A percentile compares a stretch with the other conserved stretches of the same genome.
These are phyloP conservation scores for Thymus quinquecostatus DNA, from an alignment of 257 asterid genomes.

Conservation along the genomic window DNA sequence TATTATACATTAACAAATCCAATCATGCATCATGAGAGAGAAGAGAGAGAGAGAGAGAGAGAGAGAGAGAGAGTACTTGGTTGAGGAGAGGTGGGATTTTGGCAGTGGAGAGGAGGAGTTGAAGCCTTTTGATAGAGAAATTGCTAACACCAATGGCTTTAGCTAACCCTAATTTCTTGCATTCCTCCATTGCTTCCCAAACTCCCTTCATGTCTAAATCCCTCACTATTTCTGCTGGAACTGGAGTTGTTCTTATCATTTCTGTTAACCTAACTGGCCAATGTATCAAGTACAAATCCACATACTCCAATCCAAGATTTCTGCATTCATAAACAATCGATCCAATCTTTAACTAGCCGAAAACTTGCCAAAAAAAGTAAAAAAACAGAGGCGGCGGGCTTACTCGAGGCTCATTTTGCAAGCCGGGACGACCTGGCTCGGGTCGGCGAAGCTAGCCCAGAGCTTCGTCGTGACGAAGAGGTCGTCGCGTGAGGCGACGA, in stretches of 20 bases:
- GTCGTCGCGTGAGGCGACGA: slow-evolving; percentile 52
- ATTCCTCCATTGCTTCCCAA: slow-evolving; percentile 78
- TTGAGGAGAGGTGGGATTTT: slow-evolving; percentile 62
- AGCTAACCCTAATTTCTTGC: slow-evolving; percentile 56
- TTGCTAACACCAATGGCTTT: slow-evolving; percentile 77
- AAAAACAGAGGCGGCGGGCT: slow-evolving; percentile 4
- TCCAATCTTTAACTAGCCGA: no score
- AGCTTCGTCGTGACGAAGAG: slow-evolving; percentile 72
- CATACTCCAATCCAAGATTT: slow-evolving; percentile 55
- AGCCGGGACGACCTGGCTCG: slow-evolving; percentile 53
- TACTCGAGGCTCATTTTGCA: slow-evolving; percentile 59
- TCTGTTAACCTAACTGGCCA: slow-evolving; percentile 52
- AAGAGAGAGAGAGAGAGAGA: not conserved
- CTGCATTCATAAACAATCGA: slow-evolving; percentile 25
- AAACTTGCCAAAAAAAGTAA: no score
- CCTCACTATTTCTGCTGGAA: slow-evolving; percentile 35
- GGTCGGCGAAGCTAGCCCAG: slow-evolving; percentile 56
- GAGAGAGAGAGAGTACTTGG: slow-evolving; percentile 39
- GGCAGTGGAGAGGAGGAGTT: slow-evolving; percentile 45
- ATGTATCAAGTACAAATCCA: slow-evolving; percentile 69
- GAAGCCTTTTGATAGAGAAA: slow-evolving; percentile 49
- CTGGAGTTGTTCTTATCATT: slow-evolving; percentile 28
- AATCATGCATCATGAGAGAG: not conserved
- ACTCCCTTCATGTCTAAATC: slow-evolving; percentile 52
- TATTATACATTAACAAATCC: slow-evolving; percentile 1